Base-by-base conservation (phyloP, 495 filamentous ascomycete genomes). In the Neohortaea acidophila region DNA sequence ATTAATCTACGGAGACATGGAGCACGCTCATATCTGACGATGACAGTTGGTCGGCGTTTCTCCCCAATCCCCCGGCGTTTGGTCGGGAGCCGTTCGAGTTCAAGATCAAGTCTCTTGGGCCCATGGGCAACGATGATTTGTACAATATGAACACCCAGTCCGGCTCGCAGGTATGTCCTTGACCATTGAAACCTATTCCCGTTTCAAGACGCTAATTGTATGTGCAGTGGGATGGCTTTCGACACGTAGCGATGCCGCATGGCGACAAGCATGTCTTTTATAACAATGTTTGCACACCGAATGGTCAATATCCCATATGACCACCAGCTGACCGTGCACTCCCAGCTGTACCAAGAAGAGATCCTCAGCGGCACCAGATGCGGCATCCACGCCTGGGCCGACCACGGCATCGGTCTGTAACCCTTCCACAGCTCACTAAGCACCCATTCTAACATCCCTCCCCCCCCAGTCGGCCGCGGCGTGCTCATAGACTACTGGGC, bases 161-260 rank as follows among this genome's bases (percentile, higher is more conserved):
- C 47, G 70, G 71, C 19, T 79, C 74, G 2, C 81, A n/a, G n/a
- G n/a, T n/a, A n/a, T n/a, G n/a, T n/a, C n/a, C n/a, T n/a, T n/a
- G n/a, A n/a, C n/a, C n/a, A n/a, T n/a, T n/a, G n/a, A n/a, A n/a
- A n/a, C n/a, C n/a, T n/a, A n/a, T n/a, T n/a, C n/a, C n/a, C n/a
- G n/a, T n/a, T n/a, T n/a, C n/a, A n/a, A n/a, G n/a, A n/a, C n/a
- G n/a, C n/a, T n/a, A n/a, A n/a, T n/a, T n/a, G n/a, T n/a, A n/a
- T n/a, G n/a, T n/a, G n/a, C n/a, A 87, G 56, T 84, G 81, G 81
- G 81, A 86, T 49, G 75, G 77, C 14, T 64, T 84, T 42, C 14
- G 33, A 20, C 45, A 66, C 56, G 58, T 65, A 38, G 55, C 58
- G 11, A 69, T 39, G 48, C 66, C 3, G 60, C 41, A 47, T n/a